These are phyloP conservation scores for Fraxinus excelsior DNA, from an alignment of 257 asterid species.

Conservation along the genomic window DNA sequence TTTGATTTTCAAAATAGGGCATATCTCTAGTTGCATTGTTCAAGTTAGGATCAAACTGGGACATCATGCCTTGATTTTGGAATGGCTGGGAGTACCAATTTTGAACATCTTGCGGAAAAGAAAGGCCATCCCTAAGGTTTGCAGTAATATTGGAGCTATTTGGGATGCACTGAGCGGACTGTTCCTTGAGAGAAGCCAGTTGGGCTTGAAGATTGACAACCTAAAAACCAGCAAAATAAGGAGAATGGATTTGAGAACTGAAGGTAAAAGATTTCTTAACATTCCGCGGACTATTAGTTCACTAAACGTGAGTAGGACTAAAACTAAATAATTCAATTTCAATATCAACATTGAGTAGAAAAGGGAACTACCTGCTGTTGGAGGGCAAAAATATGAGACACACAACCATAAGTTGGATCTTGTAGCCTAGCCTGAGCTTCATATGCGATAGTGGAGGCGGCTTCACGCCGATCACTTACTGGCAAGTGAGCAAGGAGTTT, in stretches of 20 bases:
- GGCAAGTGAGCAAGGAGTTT: conserved; percentile 21
- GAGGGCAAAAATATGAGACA: conserved; percentile 13
- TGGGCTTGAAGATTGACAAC: conserved; percentile 1
- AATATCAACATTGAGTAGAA: not conserved
- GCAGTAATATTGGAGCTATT: not conserved
- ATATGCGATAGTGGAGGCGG: not conserved
- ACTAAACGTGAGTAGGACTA: not conserved
- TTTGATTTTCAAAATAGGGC: not conserved
- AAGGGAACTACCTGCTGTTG: conserved; percentile 1
- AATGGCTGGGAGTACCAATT: not conserved
- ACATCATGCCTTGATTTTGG: conserved; percentile 2
- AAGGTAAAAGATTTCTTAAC: no score
- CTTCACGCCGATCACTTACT: conserved; percentile 5
- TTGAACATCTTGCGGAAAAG: not conserved
- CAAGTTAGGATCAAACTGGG: not conserved
- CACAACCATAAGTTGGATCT: conserved; percentile 17
- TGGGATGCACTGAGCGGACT: not conserved
- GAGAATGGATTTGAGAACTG: no score
- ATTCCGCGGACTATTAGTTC: no score
- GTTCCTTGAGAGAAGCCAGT: conserved; percentile 7
- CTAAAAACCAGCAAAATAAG: not conserved
- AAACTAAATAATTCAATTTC: not conserved
- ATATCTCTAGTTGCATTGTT: not conserved
- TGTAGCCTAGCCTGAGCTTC: conserved; percentile 16
- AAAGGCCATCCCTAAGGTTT: not conserved